Evolutionary conservation across 106 monocot species (phyloP).

Genomic region (Apostasia shenzhenica): DNA sequence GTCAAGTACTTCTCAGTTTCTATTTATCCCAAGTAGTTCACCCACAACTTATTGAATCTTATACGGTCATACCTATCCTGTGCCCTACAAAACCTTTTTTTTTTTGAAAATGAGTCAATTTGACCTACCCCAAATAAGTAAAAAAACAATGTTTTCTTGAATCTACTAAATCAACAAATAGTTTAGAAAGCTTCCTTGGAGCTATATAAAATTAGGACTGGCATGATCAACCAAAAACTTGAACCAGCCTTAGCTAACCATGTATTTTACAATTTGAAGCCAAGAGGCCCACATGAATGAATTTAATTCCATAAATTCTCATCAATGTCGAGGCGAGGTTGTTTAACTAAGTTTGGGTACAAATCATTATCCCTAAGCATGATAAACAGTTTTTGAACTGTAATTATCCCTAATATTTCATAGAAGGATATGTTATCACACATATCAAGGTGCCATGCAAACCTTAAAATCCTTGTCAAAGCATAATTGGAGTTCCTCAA

Average conservation of each 20-base stretch:
- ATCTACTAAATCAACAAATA: not conserved
- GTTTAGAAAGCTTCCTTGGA: not conserved
- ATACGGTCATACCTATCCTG: too few species aligned
- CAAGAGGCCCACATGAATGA: too few species aligned
- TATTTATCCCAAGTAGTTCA: not conserved
- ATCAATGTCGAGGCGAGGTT: too few species aligned
- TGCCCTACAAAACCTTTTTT: too few species aligned
- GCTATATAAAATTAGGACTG: too few species aligned
- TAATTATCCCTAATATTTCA: not conserved
- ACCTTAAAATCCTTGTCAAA: slow-evolving; percentile 88
- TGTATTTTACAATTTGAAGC: too few species aligned
- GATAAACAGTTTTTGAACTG: not conserved
- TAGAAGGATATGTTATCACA: not conserved
- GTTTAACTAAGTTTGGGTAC: not conserved
- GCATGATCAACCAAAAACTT: too few species aligned
- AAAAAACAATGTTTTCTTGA: not conserved
- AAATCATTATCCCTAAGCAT: not conserved
- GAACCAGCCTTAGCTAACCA: too few species aligned
- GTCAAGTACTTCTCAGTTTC: not conserved
- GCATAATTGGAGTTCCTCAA: slow-evolving; percentile 80
- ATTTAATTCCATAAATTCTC: too few species aligned
- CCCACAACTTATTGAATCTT: too few species aligned
- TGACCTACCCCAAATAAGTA: not conserved
- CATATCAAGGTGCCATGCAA: not conserved
- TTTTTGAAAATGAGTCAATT: too few species aligned